Evolutionary conservation across 2,329 filamentous ascomycete genomes (phyloP), one percentile per base, ranked within the genome.

Genomic region (Colletotrichum godetiae): DNA sequence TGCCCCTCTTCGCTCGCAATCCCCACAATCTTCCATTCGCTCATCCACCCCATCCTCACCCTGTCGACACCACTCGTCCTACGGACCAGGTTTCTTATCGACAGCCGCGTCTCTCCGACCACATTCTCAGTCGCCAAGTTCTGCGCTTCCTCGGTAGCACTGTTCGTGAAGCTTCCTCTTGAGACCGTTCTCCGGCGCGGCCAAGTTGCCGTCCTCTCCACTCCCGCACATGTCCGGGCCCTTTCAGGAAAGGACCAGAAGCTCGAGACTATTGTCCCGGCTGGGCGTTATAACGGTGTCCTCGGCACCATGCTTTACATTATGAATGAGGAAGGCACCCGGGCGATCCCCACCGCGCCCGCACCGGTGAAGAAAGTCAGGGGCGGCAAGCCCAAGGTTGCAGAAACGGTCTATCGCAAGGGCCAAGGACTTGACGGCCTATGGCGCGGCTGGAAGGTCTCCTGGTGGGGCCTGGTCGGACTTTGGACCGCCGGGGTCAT

Each of bases 291-390:
- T 81, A 88, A 90, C 42, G 97, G 97, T n/a, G 88, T 98, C 1
- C 81, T 97, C n/a, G 94, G 95, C 3, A 98, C 96, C 2, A 95
- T 98, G 89, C 96, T 95, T 87, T 90, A 90, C 73, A 97, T 99
- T 74, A 88, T 94, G 1, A 89, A 92, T 46, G 94, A 97, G 78
- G 97, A 99, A 81, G 97, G 97, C 8, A 87, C 86, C 73, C 86
- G 90, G 10, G 82, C 87, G 76, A 82, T 87, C 49, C 77, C 82
- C 61, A 76, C 78, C 70, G 73, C 82, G 75, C 72, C 79, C 46
- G 76, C 76, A 49, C 76, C 81, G 76, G 76, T 77, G 58, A 81
- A 79, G 72, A 80, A 80, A 70, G 78, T 75, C 75, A 80, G 81
- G 77, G 69, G 69, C 42, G 19, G 42, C 37, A 78, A 82, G 76